A percentile compares a stretch with the other conserved stretches of the same genome.
Conservation (phyloP, 2,329 filamentous ascomycete species). For the Hypoxylon sp. region DNA sequence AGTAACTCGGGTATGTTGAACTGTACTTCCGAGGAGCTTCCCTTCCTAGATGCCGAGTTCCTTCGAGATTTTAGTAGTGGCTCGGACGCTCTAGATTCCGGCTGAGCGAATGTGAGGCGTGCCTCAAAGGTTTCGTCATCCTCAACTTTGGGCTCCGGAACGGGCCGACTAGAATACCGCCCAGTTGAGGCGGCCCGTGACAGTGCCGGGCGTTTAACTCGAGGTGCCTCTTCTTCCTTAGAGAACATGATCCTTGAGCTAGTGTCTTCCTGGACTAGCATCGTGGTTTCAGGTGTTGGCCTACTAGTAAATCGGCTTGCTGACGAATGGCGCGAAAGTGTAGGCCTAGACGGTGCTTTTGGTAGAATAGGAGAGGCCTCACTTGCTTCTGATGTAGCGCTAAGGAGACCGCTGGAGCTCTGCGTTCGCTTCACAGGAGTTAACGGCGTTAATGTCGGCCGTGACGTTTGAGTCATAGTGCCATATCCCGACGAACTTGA, state of each 20-base stretch:
- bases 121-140: slow-evolving; percentile 69
- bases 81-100: slow-evolving; percentile 52
- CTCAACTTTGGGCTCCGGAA: slow-evolving; percentile 69
- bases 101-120: slow-evolving; percentile 73
- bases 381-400: slow-evolving; percentile 15
- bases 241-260: slow-evolving; percentile 83
- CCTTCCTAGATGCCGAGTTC: slow-evolving; percentile 53
- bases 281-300: slow-evolving; percentile 76
- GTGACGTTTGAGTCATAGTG: slow-evolving; percentile 37
- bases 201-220: slow-evolving; percentile 52
- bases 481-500: slow-evolving; percentile 46
- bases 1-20: slow-evolving; percentile 61
- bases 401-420: slow-evolving; percentile 31
- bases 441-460: slow-evolving; percentile 19
- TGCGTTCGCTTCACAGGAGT: slow-evolving; percentile 26
- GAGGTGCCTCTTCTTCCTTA: slow-evolving; percentile 55
- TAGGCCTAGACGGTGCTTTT: slow-evolving; percentile 56
- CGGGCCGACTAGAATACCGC: slow-evolving; percentile 72
- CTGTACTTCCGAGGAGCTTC: slow-evolving; percentile 53
- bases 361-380: slow-evolving; percentile 27
- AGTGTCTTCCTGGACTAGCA: slow-evolving; percentile 72
- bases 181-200: slow-evolving; percentile 64
- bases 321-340: slow-evolving; percentile 65
- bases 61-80: slow-evolving; percentile 55
- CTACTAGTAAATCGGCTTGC: slow-evolving; percentile 77